Base-by-base conservation (phyloP, 495 filamentous ascomycete genomes). In the Trichoderma asperelloides region DNA sequence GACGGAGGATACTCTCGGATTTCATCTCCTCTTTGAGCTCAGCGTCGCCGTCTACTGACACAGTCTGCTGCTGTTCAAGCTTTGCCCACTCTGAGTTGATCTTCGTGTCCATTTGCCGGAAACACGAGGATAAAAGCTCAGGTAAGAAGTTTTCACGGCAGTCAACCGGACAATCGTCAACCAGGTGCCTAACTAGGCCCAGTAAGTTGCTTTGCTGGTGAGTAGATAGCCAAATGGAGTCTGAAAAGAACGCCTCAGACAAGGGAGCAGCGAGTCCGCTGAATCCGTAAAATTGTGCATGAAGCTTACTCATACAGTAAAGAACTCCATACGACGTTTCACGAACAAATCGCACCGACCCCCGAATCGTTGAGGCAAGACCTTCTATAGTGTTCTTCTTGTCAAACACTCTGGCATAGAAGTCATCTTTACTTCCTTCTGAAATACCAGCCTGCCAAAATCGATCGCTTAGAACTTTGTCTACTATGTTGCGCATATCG, bases 401-500 rank as follows among this genome's bases (percentile, higher is more conserved):
- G 28, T 89, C 87, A 12, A 89, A 87, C 39, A 99, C 93, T 51
- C 89, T 85, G 51, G 95, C 91, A 76, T 97, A 98, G 73, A 99
- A 99, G 41, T 97, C 92, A 65, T 98, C 95, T 71, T 92, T 89
- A 70, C 90, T 97, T 30, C 96, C 95, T 69, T 85, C 90, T 0
- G 95, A 97, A 49, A 99, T 99, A 18, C 95, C 95, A 18, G 94
- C 90, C 83, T 99, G 95, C 95, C 95, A 99, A 73, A 99, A 98
- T 28, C 95, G 89, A 78, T 99, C 95, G 1, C 92, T 96, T 21
- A 99, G 79, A 62, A 97, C 91, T 7, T 91, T 87, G 40, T 86
- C 86, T 37, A 97, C 88, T 18, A 97, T 86, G 13, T 81, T 78
- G 67, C 84, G 88, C 84, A 94, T 89, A 49, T 97, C 91, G 43